Base-by-base conservation (phyloP, 2,329 filamentous ascomycete species). In the Arthrobotrys entomopaga region DNA sequence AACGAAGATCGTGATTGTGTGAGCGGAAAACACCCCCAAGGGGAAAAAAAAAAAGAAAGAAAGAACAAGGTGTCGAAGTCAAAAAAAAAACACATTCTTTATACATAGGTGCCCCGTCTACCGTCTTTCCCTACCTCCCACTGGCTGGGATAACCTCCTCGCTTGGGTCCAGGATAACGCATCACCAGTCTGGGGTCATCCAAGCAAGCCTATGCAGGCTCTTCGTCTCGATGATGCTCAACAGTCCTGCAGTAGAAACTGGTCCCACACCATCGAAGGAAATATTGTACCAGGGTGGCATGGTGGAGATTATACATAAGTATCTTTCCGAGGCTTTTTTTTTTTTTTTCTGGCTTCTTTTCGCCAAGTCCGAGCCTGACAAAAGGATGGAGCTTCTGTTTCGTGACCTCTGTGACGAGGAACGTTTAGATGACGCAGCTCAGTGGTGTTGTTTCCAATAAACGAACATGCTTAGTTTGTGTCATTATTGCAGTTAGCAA, bases 171-270 rank as follows among this genome's bases (percentile, higher is more conserved):
- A 73, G 69, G 69, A 65, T 66, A 60, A 49, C 60, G 60, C 61
- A 60, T 65, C 57, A 38, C 29, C 40, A 48, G 40, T 66, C 69
- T 49, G 61, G 69, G 69, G 69, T 65, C 26, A 73, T 63, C 69
- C 69, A 73, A 56, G 69, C 63, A 52, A 61, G 38, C 49, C 46
- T 61, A 66, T 73, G 69, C 69, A 73, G 56, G 61, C 56, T 48
- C 52, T 66, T 73, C 69, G 69, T 73, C 69, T 73, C 69, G 69
- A 73, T 61, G 67, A 65, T 66, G 69, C 63, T 65, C 54, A n/a
- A 65, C 52, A 65, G 29, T 10, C 61, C 54, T 10, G 60, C 52
- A 65, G 29, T 10, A 2, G n/a, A 29, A 46, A 34, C 54, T 53
- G 26, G 56, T 64, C 49, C 69, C 69, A 73, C 69, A 73, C 69